Base-by-base conservation (phyloP, 1,139 yeast genomes). In the Yamadazyma sp. region DNA sequence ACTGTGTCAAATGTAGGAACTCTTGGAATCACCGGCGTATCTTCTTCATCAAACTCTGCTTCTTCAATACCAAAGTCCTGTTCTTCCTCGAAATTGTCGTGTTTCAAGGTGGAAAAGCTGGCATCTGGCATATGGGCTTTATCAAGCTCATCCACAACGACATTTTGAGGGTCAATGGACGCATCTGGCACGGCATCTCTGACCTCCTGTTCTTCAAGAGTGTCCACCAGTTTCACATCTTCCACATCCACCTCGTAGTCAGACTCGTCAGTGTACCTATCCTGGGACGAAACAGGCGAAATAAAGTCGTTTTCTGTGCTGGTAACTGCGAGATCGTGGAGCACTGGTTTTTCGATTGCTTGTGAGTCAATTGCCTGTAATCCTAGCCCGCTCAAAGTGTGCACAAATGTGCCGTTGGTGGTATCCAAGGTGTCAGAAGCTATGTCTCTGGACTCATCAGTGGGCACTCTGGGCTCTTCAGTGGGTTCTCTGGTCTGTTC, bases 1-100 rank as follows among this genome's bases (percentile, higher is more conserved):
- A 53, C 51, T 3, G 50, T 46, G 32, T 63, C 69, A 44, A 67
- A 65, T 3, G 52, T 61, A 1, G 73, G 73, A 3, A 53, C 57
- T 29, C 51, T 52, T 6, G 66, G 64, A 17, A 62, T 46, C 14
- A 50, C 45, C 2, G 57, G 51, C 11, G 56, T 56, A 22, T 53
- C 59, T 10, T 47, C 51, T 7, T 39, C 47, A 13, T 41, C 45
- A 13, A 43, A 36, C 2, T 42, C 43, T 3, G 46, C 53, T 30
- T 48, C 57, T 35, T 52, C 59, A 34, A 48, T 47, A 13, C 54
- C 57, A 26, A 40, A 45, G 12, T 51, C 28, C 12, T 25, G 12
- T 23, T 23, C 25, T 11, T 9, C 28, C 15, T 25, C 34, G 29
- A 8, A 15, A 38, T n/a, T 41, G 35, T 34, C 51, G n/a, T 11